Evolutionary conservation across 2,329 filamentous ascomycete genomes (phyloP), one percentile per base, ranked within the genome.

Genomic region (Penicillium brasilianum): DNA sequence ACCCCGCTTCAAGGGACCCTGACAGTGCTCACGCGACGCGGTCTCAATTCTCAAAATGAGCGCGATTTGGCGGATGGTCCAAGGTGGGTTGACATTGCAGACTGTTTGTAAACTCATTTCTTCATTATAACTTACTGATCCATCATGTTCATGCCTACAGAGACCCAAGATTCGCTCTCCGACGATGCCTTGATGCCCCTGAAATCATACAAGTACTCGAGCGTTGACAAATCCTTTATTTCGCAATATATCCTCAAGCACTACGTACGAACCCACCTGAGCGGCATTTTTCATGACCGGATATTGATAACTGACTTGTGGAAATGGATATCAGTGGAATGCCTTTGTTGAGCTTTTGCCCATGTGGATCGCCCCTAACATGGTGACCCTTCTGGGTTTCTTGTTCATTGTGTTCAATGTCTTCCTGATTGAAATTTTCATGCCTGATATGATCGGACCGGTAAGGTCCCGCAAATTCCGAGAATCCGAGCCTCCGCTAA

Each of bases 291-390:
- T 18, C 14, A 10, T 20, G 1, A 22, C 16, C 18, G 9, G 18
- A 7, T 9, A 9, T n/a, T 30, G 8, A 8, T 18, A 22, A 41
- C 51, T 63, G 28, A 60, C 50, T 46, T 30, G 46, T 51, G 22
- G 32, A 32, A 18, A 43, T 22, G 16, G 20, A 51, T 70, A 72
- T 14, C 78, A 98, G 94, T 99, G 95, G 95, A 98, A 97, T 86
- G 92, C 88, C 67, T 93, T 93, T 71, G 95, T 98, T 71, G 88
- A 97, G 76, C 80, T 97, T 44, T 81, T 99, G 71, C 95, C 95
- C 66, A 81, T 97, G 87, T 99, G 94, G 93, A 86, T 99, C 57
- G 95, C 95, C 30, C 95, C 95, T 36, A 99, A 99, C 75, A 95
- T 97, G 88, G 94, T 99, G 61, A 99, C 95, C 67, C 84, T 99